phyloP scores from a whole-genome alignment of 2,329 filamentous ascomycete genomes.

The Aspergillus vadensis region DNA sequence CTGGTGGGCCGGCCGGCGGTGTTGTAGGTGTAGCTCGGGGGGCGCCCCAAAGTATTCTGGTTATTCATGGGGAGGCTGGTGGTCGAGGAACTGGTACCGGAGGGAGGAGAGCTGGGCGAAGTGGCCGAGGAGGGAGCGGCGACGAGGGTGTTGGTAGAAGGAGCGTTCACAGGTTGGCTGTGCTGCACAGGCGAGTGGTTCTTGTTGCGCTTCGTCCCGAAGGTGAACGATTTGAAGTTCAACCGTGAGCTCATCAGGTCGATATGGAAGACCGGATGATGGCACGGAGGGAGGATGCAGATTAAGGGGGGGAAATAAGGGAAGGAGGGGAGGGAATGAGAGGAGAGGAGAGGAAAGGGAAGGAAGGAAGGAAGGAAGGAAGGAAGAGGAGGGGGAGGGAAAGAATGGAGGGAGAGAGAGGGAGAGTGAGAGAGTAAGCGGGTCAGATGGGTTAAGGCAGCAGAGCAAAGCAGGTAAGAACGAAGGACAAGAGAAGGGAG shows the following conservation, averaged over 20 bases:
- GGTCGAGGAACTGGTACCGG: conserved; percentile 48
- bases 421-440: conserved; percentile 12
- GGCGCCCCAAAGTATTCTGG: conserved; percentile 58
- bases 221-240: conserved; percentile 54
- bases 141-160: conserved; percentile 33
- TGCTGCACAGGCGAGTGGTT: conserved; percentile 46
- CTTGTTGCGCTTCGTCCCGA: conserved; percentile 53
- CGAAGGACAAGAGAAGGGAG: not conserved
- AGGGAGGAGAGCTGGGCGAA: conserved; percentile 39
- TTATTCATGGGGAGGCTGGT: conserved; percentile 60
- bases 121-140: conserved; percentile 40
- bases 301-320: conserved; percentile 11
- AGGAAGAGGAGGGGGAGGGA: not conserved
- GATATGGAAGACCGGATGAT: conserved; percentile 37
- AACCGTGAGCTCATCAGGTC: conserved; percentile 56
- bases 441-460: conserved; percentile 10
- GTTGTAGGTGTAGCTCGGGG: conserved; percentile 64
- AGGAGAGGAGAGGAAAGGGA: conserved; percentile 18
- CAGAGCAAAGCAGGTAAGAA: not conserved
- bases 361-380: conserved; percentile 3
- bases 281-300: conserved; percentile 15
- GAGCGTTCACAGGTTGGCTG: conserved; percentile 28
- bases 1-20: conserved; percentile 55
- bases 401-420: conserved; percentile 6
- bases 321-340: conserved; percentile 5